Conservation (phyloP, 1,139 yeast species). For the Keqinozyma sinolaborantium region DNA sequence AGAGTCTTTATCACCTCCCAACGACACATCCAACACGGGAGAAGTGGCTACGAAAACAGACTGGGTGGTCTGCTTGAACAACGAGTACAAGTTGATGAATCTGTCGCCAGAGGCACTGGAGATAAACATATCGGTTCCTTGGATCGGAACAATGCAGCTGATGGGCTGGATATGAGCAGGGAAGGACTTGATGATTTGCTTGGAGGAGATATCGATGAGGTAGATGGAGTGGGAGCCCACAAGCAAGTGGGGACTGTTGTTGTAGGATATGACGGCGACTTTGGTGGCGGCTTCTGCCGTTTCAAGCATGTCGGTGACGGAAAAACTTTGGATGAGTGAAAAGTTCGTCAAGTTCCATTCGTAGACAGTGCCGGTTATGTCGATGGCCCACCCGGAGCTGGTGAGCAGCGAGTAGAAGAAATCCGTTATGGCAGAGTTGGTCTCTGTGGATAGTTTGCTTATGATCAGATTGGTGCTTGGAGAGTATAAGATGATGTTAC, state of each 20-base stretch:
- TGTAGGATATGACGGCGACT: conserved; percentile 30
- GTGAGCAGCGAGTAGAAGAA: conserved; percentile 43
- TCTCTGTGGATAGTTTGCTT: conserved; percentile 48
- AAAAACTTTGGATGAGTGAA: conserved; percentile 37
- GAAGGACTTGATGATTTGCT: conserved; percentile 42
- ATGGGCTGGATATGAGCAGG: conserved; percentile 78
- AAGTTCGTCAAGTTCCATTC: conserved; percentile 60
- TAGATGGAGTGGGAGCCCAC: conserved; percentile 64
- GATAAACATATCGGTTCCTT: conserved; percentile 44
- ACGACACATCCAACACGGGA: conserved; percentile 44
- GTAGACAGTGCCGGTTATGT: conserved; percentile 55
- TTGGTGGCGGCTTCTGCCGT: conserved; percentile 30
- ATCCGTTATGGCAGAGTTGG: conserved; percentile 51
- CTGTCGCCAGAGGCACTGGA: conserved; percentile 77
- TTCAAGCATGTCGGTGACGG: conserved; percentile 35
- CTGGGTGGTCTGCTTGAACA: conserved; percentile 36
- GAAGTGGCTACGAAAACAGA: conserved; percentile 66
- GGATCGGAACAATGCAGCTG: conserved; percentile 38
- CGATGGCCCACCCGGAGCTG: conserved; percentile 59
- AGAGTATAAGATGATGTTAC: conserved; percentile 62
- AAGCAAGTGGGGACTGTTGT: conserved; percentile 45
- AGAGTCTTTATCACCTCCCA: conserved; percentile 32
- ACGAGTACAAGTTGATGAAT: conserved; percentile 67
- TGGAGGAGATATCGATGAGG: conserved; percentile 40
- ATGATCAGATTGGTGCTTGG: conserved; percentile 61